Base-by-base conservation (phyloP, 2,329 filamentous ascomycete genomes). In the Pseudogymnoascus sp. region DNA sequence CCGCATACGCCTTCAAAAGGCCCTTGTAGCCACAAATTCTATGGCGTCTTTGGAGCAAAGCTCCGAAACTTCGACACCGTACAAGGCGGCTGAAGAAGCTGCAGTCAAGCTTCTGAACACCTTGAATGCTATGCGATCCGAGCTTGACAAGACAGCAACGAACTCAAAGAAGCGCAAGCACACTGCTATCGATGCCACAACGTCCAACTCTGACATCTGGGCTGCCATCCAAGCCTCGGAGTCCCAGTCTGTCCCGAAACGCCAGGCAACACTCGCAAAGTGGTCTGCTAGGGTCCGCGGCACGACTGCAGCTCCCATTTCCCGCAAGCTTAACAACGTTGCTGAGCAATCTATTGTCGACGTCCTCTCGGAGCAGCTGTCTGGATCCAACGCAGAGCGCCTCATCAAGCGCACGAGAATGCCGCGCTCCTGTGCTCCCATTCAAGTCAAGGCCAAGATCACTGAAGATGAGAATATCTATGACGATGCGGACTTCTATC, bases 401-500 rank as follows among this genome's bases (percentile, higher is more conserved):
- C 81, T 93, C 1, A 74, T 90, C 66, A 86, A 85, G 71, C 85
- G 86, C 50, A 89, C 88, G 0, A 84, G 83, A 50, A 85, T 86
- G 0, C 88, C 90, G 11, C 85, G 90, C 19, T 92, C 89, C 1
- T 93, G 90, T 70, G 90, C 90, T 0, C 90, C 90, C 0, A 77
- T 84, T 0, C 90, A 93, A 69, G 82, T 82, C 0, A 80, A 81
- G 31, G 77, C 77, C 67, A 83, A 84, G 71, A 71, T 86, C 23
- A 75, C 77, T 9, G 82, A 88, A 68, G 86, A 87, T 70, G 73
- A 75, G 1, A 77, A 80, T 19, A 86, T 96, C 68, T 99, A 95
- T 78, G 93, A 97, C 73, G 95, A 99, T 70, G 91, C 90, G 10
- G 88, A 96, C 73, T 97, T 97, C 75, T 99, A 99, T 77, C 91